Evolutionary conservation across 1,284 basidiomycete genomes (phyloP).

Genomic region (Fomes fomentarius): DNA sequence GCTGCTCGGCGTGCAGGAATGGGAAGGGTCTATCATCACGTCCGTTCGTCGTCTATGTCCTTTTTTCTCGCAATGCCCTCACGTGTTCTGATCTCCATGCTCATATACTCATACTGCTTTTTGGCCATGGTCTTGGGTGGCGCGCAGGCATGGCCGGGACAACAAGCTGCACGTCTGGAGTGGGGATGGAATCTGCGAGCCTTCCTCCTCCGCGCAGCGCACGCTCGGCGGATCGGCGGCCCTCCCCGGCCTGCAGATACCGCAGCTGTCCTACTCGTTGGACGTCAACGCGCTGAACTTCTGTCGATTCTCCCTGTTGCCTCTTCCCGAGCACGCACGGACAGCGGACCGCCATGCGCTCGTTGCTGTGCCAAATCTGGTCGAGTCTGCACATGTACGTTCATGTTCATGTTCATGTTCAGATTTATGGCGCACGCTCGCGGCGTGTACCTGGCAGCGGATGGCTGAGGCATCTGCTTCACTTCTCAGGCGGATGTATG

Average conservation of each 20-base stretch:
- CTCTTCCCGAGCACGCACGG: conserved; percentile 17
- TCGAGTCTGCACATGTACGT: conserved; percentile 82
- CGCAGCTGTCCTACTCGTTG: conserved; percentile 63
- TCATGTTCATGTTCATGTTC: not conserved
- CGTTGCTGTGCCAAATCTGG: conserved; percentile 82
- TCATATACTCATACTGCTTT: not conserved
- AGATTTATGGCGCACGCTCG: too few relatives aligned
- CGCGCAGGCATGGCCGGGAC: conserved; percentile 82
- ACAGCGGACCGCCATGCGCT: conserved; percentile 44
- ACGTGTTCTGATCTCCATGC: not conserved
- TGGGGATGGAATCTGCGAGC: conserved; percentile 49
- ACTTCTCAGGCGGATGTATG: conserved; percentile 75
- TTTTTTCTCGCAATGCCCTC: not conserved
- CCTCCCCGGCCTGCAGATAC: conserved; percentile 50
- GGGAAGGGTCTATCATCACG: conserved; percentile 71
- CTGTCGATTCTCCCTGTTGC: conserved; percentile 74
- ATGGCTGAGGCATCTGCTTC: too few relatives aligned
- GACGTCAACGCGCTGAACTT: conserved; percentile 91
- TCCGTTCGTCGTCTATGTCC: conserved; percentile 37
- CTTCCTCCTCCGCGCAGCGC: too few relatives aligned
- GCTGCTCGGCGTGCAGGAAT: conserved; percentile 78
- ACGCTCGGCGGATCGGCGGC: conserved; percentile 60
- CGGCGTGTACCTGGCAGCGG: too few relatives aligned
- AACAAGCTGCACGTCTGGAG: conserved; percentile 80
- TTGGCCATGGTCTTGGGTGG: not conserved